Percentiles rank a stretch among this genome's conserved stretches.
Evolutionary conservation across 768 basidiomycete genomes (phyloP).

Genomic region (Russula foetens): DNA sequence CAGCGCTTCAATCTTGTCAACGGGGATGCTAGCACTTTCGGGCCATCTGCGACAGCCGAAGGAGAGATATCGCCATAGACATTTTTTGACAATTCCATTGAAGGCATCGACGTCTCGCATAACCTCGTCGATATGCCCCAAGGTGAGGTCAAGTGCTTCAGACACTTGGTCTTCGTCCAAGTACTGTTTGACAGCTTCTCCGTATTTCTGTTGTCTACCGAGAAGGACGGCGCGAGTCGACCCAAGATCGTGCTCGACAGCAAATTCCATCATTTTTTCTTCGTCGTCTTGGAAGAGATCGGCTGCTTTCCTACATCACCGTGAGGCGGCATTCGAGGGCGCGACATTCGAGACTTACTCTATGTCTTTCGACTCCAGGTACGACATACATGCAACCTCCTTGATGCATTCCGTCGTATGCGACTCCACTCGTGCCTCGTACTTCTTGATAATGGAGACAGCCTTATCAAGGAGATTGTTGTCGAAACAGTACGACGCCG

Average conservation of each 20-base stretch:
- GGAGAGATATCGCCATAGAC: slow-evolving; percentile 28
- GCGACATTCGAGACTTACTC: slow-evolving; percentile 1
- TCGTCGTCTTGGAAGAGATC: slow-evolving; percentile 43
- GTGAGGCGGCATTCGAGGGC: background rate
- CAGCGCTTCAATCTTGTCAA: background rate
- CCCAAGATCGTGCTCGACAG: slow-evolving; percentile 47
- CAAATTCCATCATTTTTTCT: slow-evolving; percentile 46
- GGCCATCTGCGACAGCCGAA: background rate
- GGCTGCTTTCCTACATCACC: slow-evolving; percentile 35
- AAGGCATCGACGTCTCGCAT: slow-evolving; percentile 23
- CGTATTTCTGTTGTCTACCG: slow-evolving; percentile 32
- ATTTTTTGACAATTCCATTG: slow-evolving; percentile 28
- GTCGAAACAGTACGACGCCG: slow-evolving; percentile 13
- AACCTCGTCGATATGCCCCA: slow-evolving; percentile 26
- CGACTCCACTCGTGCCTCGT: background rate
- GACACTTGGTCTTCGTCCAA: slow-evolving; percentile 37
- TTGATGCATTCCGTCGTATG: slow-evolving; percentile 13
- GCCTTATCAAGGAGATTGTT: slow-evolving; percentile 5
- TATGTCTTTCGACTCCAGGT: slow-evolving; percentile 1
- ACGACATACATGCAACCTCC: slow-evolving; percentile 1
- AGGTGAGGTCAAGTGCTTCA: slow-evolving; percentile 40
- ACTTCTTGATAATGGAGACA: slow-evolving; percentile 1
- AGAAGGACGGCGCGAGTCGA: slow-evolving; percentile 39
- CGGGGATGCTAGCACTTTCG: background rate
- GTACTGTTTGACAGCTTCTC: slow-evolving; percentile 47